A percentile compares a stretch with the other conserved stretches of the same genome.
Evolutionary conservation across 2,329 filamentous ascomycete genomes (phyloP).

Genomic region (Alternaria tenuissima): DNA sequence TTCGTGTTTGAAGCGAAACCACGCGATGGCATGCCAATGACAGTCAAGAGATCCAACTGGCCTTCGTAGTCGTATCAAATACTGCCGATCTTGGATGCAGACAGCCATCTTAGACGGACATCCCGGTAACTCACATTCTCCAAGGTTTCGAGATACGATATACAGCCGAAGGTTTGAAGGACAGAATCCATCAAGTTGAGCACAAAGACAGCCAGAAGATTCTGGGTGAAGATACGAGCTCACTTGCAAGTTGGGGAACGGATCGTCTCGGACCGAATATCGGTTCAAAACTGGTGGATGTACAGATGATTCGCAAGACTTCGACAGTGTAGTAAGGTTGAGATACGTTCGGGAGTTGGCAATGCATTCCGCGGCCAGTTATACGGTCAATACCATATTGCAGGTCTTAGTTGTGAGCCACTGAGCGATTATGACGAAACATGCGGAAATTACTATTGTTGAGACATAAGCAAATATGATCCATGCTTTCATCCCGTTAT

Average conservation of each 20-base stretch:
- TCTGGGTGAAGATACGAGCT: neutral
- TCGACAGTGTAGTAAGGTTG: neutral
- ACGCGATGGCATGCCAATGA: slow-evolving; percentile 45
- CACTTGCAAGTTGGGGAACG: neutral
- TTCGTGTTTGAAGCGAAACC: slow-evolving; percentile 43
- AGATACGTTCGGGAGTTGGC: neutral
- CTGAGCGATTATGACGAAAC: neutral
- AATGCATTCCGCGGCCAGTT: neutral
- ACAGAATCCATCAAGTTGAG: too few species aligned
- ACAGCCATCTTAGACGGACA: neutral
- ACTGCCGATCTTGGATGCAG: neutral
- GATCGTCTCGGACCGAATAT: neutral
- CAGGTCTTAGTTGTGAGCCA: neutral
- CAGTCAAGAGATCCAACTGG: slow-evolving; percentile 32
- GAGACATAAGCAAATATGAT: neutral
- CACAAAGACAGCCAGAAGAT: neutral
- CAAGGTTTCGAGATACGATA: neutral
- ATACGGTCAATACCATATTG: neutral
- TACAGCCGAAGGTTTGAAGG: neutral
- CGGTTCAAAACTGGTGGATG: neutral
- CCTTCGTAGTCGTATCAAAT: slow-evolving; percentile 3
- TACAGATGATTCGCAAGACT: neutral
- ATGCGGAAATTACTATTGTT: neutral
- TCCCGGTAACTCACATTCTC: neutral
- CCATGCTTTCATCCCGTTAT: neutral